phyloP scores from a whole-genome alignment of 768 basidiomycete species.

The Trametopsis cervina region DNA sequence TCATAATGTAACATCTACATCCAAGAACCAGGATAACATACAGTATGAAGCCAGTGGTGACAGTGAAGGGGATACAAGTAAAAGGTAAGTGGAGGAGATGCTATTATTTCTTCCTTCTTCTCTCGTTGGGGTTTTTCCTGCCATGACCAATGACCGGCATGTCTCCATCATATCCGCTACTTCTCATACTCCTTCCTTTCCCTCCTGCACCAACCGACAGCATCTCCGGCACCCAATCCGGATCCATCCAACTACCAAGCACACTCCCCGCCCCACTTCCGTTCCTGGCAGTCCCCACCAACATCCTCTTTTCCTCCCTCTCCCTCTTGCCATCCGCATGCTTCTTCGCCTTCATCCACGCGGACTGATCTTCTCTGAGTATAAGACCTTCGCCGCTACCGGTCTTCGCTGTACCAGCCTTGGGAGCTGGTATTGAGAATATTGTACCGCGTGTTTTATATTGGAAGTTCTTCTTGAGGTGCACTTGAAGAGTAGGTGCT shows the following conservation, averaged over 20 bases:
- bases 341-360: slow-evolving; percentile 80
- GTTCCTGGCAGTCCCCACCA: slow-evolving; percentile 20
- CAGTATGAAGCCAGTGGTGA: not conserved
- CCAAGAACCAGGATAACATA: slow-evolving; percentile 5
- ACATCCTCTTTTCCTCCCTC: slow-evolving; percentile 72
- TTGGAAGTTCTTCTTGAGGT: slow-evolving; percentile 95
- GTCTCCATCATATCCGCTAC: slow-evolving; percentile 48
- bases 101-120: slow-evolving; percentile 45
- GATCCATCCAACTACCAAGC: slow-evolving; percentile 87
- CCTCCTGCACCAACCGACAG: slow-evolving; percentile 61
- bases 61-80: not conserved
- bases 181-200: slow-evolving; percentile 54
- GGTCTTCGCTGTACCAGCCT: slow-evolving; percentile 79
- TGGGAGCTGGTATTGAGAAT: slow-evolving; percentile 88
- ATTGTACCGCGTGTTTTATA: slow-evolving; percentile 87
- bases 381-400: slow-evolving; percentile 80
- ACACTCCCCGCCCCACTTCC: slow-evolving; percentile 40
- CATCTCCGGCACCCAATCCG: slow-evolving; percentile 88
- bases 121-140: slow-evolving; percentile 85
- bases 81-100: not conserved
- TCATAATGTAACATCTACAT: slow-evolving; percentile 15
- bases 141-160: slow-evolving; percentile 87
- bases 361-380: slow-evolving; percentile 86
- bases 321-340: slow-evolving; percentile 63
- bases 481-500: slow-evolving; percentile 72